phyloP scores from a whole-genome alignment of 2,329 filamentous ascomycete genomes.

The Talaromyces piceae region DNA sequence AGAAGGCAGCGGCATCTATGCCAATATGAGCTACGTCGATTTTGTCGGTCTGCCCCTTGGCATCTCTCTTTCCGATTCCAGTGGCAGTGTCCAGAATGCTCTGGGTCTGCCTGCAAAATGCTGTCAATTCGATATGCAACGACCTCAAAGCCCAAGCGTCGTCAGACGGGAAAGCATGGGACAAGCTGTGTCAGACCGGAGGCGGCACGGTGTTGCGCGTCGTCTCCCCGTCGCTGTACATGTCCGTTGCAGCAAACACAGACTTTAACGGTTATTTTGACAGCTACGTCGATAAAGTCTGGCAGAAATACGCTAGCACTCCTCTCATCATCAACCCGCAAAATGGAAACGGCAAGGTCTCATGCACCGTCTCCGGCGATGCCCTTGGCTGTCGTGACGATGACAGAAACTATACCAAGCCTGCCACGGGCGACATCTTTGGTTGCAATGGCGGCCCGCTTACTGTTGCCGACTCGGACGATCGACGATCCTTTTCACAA shows the following conservation, averaged over 20 bases:
- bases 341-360: conserved; percentile 43
- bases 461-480: conserved; percentile 17
- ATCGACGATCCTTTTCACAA: conserved; percentile 36
- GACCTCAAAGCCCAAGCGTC: conserved; percentile 41
- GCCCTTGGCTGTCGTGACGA: conserved; percentile 38
- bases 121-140: conserved; percentile 41
- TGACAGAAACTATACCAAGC: conserved; percentile 39
- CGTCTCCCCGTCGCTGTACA: conserved; percentile 45
- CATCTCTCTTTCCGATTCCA: conserved; percentile 45
- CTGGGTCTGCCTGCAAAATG: conserved; percentile 43
- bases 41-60: conserved; percentile 47
- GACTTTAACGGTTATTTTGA: conserved; percentile 18
- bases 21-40: conserved; percentile 48
- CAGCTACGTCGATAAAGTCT: conserved; percentile 46
- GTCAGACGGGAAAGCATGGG: conserved; percentile 46
- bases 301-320: conserved; percentile 41
- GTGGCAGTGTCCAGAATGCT: conserved; percentile 41
- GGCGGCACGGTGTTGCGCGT: conserved; percentile 41
- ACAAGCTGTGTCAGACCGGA: conserved; percentile 41
- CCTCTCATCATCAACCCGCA: conserved; percentile 50
- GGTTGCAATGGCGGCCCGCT: conserved; percentile 47
- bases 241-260: conserved; percentile 23
- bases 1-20: conserved; percentile 32
- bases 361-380: conserved; percentile 36
- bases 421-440: conserved; percentile 42